Base-by-base conservation (phyloP, 768 basidiomycete genomes). In the Hortiboletus flavorubellus region DNA sequence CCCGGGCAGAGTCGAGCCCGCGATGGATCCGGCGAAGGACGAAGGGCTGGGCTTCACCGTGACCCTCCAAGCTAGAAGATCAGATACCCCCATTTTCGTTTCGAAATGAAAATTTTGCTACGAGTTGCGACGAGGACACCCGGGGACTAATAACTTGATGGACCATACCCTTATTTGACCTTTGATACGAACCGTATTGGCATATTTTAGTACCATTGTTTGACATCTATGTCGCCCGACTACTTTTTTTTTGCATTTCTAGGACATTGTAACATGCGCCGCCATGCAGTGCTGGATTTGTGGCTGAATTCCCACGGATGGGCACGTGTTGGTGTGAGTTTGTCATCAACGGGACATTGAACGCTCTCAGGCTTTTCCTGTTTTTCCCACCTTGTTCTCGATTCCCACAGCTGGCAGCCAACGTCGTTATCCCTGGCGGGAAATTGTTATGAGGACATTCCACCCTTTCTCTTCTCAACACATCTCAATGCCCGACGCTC, bases 361-460 rank as follows among this genome's bases (percentile, higher is more conserved):
- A 60, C 57, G 51, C 62, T 63, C 64, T 62, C 69, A 71, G 65
- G 65, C 63, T 55, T 53, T 58, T 60, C 51, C 62, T 57, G 59
- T 76, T 78, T 76, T 77, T 77, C 76, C 77, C 76, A 78, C 75
- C 72, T 73, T 67, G 67, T 62, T 67, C 60, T 63, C 63, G 59
- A 69, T 78, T 78, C 77, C 76, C 76, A 78, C 76, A 78, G 74
- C 71, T 66, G 68, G 67, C 69, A 68, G 64, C 65, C 69, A 69
- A 70, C 68, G 46, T 67, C 62, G 64, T 63, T 64, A 70, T 70
- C 71, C 70, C 65, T 67, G 68, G 65, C 74, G 70, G 73, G 75
- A 70, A 75, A 73, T 62, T 66, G 68, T 72, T 66, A 75, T 75
- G 73, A 75, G 73, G 74, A 75, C 73, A 1, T 76, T 75, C 47